Evolutionary conservation across 352 stramenopile genomes (phyloP).

Genomic region (Pythium chondricola): DNA sequence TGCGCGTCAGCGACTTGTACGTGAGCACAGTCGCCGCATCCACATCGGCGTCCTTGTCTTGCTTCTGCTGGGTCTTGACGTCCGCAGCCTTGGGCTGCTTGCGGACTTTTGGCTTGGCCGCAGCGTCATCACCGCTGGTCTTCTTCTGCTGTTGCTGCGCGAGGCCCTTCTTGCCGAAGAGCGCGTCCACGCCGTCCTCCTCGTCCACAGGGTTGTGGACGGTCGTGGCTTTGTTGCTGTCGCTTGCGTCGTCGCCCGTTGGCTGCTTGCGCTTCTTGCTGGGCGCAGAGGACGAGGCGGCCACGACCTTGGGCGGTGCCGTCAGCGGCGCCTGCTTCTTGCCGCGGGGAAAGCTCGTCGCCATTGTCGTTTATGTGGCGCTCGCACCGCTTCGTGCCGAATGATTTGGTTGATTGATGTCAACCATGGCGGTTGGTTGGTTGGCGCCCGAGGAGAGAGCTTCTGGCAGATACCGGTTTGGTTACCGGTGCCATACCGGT

Average conservation of each 20-base stretch:
- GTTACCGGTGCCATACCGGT: too few species aligned
- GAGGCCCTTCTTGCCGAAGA: slow-evolving; percentile 78
- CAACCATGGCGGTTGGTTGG: slow-evolving; percentile 3
- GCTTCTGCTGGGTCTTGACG: slow-evolving; percentile 20
- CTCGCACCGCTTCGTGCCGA: slow-evolving; percentile 11
- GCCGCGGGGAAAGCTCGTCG: slow-evolving; percentile 63
- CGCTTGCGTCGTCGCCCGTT: slow-evolving; percentile 7
- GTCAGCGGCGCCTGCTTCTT: slow-evolving; percentile 39
- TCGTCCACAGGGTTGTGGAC: slow-evolving; percentile 14
- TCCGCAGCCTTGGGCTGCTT: slow-evolving; percentile 7
- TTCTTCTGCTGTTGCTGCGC: slow-evolving; percentile 18
- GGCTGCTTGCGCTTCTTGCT: slow-evolving; percentile 45
- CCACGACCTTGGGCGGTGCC: slow-evolving; percentile 13
- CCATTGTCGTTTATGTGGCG: slow-evolving; percentile 7
- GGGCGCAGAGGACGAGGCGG: slow-evolving; percentile 2
- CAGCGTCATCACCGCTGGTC: slow-evolving; percentile 16
- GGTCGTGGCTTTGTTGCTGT: slow-evolving; percentile 6
- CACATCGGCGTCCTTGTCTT: slow-evolving; percentile 20
- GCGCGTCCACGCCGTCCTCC: slow-evolving; percentile 34
- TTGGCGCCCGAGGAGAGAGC: slow-evolving; percentile 1
- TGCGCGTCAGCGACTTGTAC: slow-evolving; percentile 69
- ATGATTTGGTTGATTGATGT: not conserved
- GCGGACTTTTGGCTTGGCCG: slow-evolving; percentile 17
- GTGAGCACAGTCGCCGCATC: slow-evolving; percentile 33
- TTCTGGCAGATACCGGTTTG: not conserved